Percentiles rank a stretch among this genome's conserved stretches.
phyloP scores from a whole-genome alignment of 768 basidiomycete species.

The Psilocybe cyanescens region DNA sequence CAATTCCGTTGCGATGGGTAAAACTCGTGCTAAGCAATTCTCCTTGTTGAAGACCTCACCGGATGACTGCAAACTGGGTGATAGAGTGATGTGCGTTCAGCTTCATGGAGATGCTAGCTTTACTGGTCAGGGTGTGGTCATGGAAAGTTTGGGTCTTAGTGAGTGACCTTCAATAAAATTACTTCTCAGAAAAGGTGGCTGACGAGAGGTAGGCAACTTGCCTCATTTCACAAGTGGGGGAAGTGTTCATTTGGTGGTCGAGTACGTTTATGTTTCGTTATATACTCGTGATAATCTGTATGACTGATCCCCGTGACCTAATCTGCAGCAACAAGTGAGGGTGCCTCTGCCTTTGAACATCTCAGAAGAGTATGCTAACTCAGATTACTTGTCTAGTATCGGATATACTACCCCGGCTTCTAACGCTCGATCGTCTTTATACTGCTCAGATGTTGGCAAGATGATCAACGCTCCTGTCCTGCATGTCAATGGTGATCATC shows the following conservation, averaged over 20 bases:
- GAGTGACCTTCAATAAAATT: constrained; percentile 26
- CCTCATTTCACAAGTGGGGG: constrained; percentile 94
- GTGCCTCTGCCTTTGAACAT: neutral
- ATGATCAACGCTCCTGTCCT: constrained; percentile 89
- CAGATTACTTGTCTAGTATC: constrained; percentile 53
- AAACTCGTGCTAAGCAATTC: constrained; percentile 90
- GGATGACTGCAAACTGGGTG: constrained; percentile 56
- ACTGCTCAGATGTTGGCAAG: constrained; percentile 88
- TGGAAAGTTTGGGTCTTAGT: constrained; percentile 88
- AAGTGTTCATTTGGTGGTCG: constrained; percentile 88
- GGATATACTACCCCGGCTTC: constrained; percentile 93
- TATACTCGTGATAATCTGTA: neutral
- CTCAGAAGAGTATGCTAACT: neutral
- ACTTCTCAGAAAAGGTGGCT: neutral
- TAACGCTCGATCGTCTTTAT: constrained; percentile 80
- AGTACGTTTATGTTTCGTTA: constrained; percentile 46
- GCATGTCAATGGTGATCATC: constrained; percentile 91
- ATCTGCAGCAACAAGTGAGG: constrained; percentile 59
- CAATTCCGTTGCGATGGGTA: constrained; percentile 86
- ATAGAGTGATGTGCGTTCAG: constrained; percentile 86
- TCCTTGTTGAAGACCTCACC: constrained; percentile 71
- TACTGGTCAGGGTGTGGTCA: constrained; percentile 87
- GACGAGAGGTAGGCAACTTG: constrained; percentile 60
- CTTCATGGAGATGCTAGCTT: constrained; percentile 94
- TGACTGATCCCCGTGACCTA: neutral